Conservation (phyloP, 2,329 filamentous ascomycete species). For the Fusarium sp. region DNA sequence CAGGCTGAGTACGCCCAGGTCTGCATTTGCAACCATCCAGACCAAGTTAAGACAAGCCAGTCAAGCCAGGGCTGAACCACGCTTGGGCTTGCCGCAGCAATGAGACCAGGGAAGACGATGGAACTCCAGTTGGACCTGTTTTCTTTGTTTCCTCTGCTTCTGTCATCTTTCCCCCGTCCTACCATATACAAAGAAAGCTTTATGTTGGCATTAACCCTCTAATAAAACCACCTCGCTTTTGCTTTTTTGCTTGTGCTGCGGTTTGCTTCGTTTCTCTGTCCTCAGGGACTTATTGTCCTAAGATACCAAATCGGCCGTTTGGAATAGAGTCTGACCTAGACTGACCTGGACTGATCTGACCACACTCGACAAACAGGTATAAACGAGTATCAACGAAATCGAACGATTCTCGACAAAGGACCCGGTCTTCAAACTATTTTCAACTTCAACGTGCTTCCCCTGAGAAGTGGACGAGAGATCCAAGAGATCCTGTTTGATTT, state of each 20-base stretch:
- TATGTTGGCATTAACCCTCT: not conserved
- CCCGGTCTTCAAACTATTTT: not conserved
- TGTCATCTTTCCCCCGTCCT: conserved; percentile 2
- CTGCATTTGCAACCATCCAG: conserved; percentile 29
- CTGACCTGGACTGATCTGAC: not conserved
- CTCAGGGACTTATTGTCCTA: conserved; percentile 17
- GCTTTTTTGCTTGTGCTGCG: not conserved
- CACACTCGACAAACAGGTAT: not conserved
- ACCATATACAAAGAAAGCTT: not conserved
- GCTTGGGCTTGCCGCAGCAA: conserved; percentile 31
- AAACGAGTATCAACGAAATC: not conserved
- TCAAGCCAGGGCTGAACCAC: conserved; percentile 3
- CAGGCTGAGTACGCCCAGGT: conserved; percentile 24
- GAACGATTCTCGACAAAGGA: conserved; percentile 5
- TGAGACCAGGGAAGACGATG: conserved; percentile 14
- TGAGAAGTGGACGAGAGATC: not conserved
- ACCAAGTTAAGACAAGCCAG: conserved; percentile 10
- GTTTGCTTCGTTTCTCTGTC: conserved; percentile 2
- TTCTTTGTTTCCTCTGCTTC: conserved; percentile 27
- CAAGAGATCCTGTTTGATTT: not conserved
- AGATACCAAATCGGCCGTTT: not conserved
- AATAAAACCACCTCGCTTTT: not conserved
- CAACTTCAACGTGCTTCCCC: not conserved
- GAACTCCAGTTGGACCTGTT: conserved; percentile 3
- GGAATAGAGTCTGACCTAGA: not conserved